A percentile compares a stretch with the other conserved stretches of the same genome.
These are phyloP conservation scores for Clavulina sp. DNA, from an alignment of 768 basidiomycete genomes.

Conservation along the genomic window DNA sequence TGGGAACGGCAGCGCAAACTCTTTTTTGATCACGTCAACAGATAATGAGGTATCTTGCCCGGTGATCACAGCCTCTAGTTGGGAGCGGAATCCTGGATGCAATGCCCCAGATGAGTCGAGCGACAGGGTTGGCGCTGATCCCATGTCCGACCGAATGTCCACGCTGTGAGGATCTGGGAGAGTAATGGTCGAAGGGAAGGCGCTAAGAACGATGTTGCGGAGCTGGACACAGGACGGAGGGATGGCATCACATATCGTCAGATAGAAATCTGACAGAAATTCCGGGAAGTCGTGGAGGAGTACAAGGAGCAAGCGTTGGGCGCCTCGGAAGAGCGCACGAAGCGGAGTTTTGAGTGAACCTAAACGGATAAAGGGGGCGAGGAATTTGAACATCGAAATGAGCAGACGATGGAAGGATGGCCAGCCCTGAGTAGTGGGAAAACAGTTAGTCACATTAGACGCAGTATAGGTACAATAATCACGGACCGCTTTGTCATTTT, in stretches of 20 bases:
- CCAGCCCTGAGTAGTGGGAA: conserved; percentile 47
- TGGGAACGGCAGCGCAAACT: conserved; percentile 34
- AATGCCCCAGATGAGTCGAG: conserved; percentile 81
- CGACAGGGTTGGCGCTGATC: conserved; percentile 75
- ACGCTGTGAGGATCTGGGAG: conserved; percentile 80
- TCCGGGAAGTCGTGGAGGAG: conserved; percentile 98
- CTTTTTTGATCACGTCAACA: conserved; percentile 44
- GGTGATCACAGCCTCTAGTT: conserved; percentile 75
- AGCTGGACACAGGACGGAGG: conserved; percentile 88
- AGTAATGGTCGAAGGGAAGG: conserved; percentile 66
- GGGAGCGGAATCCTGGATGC: conserved; percentile 51
- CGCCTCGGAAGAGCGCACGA: conserved; percentile 76
- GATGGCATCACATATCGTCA: conserved; percentile 85
- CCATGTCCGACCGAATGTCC: conserved; percentile 65
- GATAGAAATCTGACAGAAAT: conserved; percentile 92
- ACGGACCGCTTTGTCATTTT: conserved; percentile 71
- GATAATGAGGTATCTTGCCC: conserved; percentile 54
- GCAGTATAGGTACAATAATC: background rate
- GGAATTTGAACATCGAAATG: conserved; percentile 86
- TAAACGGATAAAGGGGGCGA: conserved; percentile 76
- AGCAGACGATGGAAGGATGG: conserved; percentile 89
- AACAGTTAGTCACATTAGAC: conserved; percentile 5
- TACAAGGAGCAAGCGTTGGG: conserved; percentile 78
- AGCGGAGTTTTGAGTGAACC: conserved; percentile 65
- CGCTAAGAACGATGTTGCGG: conserved; percentile 89